Conservation (phyloP, 106 monocot species). For the Dendrobium nobile region DNA sequence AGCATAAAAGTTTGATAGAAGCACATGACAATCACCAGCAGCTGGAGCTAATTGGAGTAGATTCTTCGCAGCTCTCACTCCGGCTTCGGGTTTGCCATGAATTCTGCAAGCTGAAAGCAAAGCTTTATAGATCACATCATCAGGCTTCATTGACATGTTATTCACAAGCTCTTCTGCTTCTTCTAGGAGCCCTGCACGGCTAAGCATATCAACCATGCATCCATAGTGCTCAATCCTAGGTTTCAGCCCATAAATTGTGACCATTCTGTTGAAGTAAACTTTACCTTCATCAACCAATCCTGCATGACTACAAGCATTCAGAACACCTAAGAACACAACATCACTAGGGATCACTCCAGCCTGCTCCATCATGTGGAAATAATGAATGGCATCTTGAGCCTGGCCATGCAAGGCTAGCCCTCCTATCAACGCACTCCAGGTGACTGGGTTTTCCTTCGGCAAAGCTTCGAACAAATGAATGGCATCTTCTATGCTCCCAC, state of each 20-base stretch:
- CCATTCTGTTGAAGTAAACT: constrained; percentile 19
- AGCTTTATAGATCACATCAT: constrained; percentile 30
- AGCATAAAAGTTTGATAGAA: constrained; percentile 34
- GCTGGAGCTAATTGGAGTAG: constrained; percentile 16
- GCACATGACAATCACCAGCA: constrained; percentile 24
- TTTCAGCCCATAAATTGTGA: not conserved
- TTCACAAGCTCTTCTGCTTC: constrained; percentile 23
- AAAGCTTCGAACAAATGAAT: constrained; percentile 40
- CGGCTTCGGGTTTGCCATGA: constrained; percentile 15
- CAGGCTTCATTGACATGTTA: constrained; percentile 29
- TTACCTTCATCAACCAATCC: constrained; percentile 29
- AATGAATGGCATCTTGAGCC: constrained; percentile 36
- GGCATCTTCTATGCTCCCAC: constrained; percentile 47
- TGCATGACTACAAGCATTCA: constrained; percentile 36
- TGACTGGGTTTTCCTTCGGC: constrained; percentile 30
- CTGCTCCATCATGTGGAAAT: constrained; percentile 37
- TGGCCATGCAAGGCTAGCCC: constrained; percentile 55
- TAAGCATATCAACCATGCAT: constrained; percentile 30
- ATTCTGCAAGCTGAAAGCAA: constrained; percentile 24
- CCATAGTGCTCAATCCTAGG: constrained; percentile 39
- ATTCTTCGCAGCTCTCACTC: constrained; percentile 4
- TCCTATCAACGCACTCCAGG: constrained; percentile 54
- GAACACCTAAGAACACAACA: constrained; percentile 26
- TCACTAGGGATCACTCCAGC: constrained; percentile 30
- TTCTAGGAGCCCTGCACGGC: constrained; percentile 17